These are phyloP conservation scores for Phytophthora niederhauseri DNA, from an alignment of 352 stramenopile genomes.

Conservation along the genomic window DNA sequence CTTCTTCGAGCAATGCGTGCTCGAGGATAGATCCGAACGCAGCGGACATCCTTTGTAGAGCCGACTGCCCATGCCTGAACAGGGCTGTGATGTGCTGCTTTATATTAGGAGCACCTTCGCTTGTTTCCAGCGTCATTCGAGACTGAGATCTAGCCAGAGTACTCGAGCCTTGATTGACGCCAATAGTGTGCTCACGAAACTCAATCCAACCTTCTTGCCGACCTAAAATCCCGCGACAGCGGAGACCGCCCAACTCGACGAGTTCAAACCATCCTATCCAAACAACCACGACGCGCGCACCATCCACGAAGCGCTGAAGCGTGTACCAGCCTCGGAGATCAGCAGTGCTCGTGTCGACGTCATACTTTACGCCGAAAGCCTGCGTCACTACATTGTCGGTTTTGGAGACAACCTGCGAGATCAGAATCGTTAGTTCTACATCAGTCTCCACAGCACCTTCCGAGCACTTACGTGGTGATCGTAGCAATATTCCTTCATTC, in stretches of 20 bases:
- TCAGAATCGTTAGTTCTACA: not conserved
- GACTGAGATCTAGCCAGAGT: constrained; percentile 46
- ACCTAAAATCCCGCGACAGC: constrained; percentile 24
- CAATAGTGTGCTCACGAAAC: not conserved
- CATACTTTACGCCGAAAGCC: constrained; percentile 1
- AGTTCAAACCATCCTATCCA: constrained; percentile 41
- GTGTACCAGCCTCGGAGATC: constrained; percentile 9
- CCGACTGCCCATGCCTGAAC: constrained; percentile 30
- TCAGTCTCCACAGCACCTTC: not conserved
- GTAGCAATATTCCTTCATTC: not conserved
- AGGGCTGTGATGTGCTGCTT: constrained; percentile 17
- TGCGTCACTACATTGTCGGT: constrained; percentile 3
- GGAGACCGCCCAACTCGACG: constrained; percentile 24
- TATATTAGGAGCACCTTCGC: constrained; percentile 32
- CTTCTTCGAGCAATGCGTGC: constrained; percentile 37
- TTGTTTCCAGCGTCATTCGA: constrained; percentile 37
- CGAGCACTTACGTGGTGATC: not conserved
- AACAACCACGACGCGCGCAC: constrained; percentile 36
- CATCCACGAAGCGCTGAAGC: constrained; percentile 40
- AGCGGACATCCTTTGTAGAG: constrained; percentile 24
- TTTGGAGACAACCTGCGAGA: not conserved
- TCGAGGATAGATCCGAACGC: constrained; percentile 29
- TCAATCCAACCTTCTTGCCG: constrained; percentile 27
- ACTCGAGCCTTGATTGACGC: not conserved
- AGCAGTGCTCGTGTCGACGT: not conserved